Evolutionary conservation across 2,329 filamentous ascomycete genomes (phyloP).

Genomic region (Fusarium nisikadoi): DNA sequence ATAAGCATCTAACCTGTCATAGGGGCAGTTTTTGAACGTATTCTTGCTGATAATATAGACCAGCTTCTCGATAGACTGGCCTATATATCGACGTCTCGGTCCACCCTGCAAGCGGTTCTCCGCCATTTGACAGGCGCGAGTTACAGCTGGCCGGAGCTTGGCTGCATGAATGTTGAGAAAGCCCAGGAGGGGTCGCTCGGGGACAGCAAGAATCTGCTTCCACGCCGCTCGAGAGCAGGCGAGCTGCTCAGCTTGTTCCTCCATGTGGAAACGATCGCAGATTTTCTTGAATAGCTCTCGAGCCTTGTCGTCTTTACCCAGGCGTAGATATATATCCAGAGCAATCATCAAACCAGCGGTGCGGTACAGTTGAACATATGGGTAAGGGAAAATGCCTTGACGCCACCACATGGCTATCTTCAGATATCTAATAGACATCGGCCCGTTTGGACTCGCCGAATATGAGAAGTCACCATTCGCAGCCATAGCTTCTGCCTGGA

Average conservation of each 20-base stretch:
- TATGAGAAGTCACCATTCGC: not conserved
- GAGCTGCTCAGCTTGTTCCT: slow-evolving; percentile 10
- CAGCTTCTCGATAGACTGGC: not conserved
- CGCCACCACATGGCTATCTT: slow-evolving; percentile 33
- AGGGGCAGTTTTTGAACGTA: slow-evolving; percentile 3
- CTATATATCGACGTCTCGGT: not conserved
- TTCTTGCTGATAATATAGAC: not conserved
- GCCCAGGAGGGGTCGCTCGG: not conserved
- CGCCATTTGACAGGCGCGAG: not conserved
- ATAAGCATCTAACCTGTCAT: not conserved
- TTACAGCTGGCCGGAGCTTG: slow-evolving; percentile 1
- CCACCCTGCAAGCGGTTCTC: not conserved
- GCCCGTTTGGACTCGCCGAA: slow-evolving; percentile 15
- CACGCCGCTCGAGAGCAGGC: not conserved
- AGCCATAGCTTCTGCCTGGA: not conserved
- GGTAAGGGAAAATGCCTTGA: slow-evolving; percentile 27
- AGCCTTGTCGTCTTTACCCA: not conserved
- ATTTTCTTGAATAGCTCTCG: not conserved
- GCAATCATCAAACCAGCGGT: slow-evolving; percentile 26
- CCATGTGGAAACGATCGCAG: not conserved
- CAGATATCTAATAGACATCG: slow-evolving; percentile 1
- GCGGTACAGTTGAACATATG: slow-evolving; percentile 22
- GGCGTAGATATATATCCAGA: not conserved
- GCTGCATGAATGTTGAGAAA: slow-evolving; percentile 7
- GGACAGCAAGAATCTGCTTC: not conserved